These are phyloP conservation scores for Fusarium circinatum DNA, from an alignment of 2,329 filamentous ascomycete species.

Conservation along the genomic window DNA sequence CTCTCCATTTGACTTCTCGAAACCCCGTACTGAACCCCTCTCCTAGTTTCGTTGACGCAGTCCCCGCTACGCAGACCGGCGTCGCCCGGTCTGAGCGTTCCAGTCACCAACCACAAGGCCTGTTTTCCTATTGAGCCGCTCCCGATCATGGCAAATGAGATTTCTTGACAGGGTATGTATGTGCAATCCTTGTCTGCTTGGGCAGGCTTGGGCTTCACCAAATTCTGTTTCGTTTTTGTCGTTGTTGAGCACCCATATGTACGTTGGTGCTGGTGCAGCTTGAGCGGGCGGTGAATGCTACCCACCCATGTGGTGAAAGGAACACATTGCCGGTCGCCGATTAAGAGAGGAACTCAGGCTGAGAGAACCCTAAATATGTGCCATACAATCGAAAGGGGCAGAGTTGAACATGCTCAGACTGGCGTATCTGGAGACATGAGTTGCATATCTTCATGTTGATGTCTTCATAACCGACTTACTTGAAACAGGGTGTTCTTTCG, in stretches of 20 bases:
- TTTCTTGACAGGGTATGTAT: conserved; percentile 14
- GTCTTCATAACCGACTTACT: background rate
- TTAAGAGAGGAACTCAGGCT: background rate
- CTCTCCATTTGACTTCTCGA: conserved; percentile 28
- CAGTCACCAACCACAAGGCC: conserved; percentile 13
- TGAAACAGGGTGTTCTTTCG: background rate
- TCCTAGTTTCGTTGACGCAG: conserved; percentile 18
- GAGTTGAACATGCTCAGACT: background rate
- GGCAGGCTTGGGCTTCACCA: conserved; percentile 11
- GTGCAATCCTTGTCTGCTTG: conserved; percentile 5
- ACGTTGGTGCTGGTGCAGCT: conserved; percentile 20
- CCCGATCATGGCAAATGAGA: background rate
- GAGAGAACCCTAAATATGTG: background rate
- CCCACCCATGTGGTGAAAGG: conserved; percentile 2
- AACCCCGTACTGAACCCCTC: conserved; percentile 16
- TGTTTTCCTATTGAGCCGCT: conserved; percentile 3
- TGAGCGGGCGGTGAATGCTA: conserved; percentile 15
- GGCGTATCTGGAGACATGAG: background rate
- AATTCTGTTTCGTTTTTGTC: conserved; percentile 14
- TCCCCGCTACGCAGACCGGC: conserved; percentile 25
- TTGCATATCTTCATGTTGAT: background rate
- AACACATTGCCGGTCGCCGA: background rate
- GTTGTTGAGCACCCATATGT: conserved; percentile 10
- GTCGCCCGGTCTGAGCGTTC: conserved; percentile 16
- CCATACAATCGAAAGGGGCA: background rate